Conservation (phyloP, 208 protist genomes). For the Trypanosoma avium region DNA sequence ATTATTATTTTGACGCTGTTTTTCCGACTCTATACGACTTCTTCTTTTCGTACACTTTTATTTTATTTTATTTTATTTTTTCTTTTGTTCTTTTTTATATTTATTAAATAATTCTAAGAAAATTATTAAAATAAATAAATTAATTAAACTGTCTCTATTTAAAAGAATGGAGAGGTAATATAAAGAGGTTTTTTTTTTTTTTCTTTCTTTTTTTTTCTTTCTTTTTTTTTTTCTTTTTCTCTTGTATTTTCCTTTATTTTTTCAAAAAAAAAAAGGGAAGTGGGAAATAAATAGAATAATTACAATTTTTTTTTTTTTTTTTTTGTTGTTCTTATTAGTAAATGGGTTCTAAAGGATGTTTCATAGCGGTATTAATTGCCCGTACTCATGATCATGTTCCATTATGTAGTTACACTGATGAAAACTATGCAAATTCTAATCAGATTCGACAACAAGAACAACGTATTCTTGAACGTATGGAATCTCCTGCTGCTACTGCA, state of each 20-base stretch:
- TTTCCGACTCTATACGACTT: no score
- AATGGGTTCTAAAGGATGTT: constrained; percentile 87
- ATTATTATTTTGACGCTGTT: no score
- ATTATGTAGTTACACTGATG: constrained; percentile 83
- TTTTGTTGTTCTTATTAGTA: background rate
- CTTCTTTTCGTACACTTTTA: no score
- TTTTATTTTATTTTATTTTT: no score
- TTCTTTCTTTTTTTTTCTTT: constrained; percentile 14
- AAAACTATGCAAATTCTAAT: constrained; percentile 76
- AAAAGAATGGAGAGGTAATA: no score
- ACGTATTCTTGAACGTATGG: constrained; percentile 84
- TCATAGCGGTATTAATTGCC: constrained; percentile 85
- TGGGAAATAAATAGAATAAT: background rate
- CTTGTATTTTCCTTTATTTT: background rate
- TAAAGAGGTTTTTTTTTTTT: background rate
- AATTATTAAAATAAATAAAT: no score
- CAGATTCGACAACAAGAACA: constrained; percentile 80
- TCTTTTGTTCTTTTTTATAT: no score
- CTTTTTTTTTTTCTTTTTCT: constrained; percentile 18
- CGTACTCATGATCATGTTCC: constrained; percentile 82
- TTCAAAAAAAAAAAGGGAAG: background rate
- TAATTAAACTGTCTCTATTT: no score
- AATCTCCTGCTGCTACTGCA: constrained; percentile 54
- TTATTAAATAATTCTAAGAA: no score
- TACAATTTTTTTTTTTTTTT: no score